These are phyloP conservation scores for Neurospora sp. DNA, from an alignment of 495 filamentous ascomycete species.

Conservation along the genomic window DNA sequence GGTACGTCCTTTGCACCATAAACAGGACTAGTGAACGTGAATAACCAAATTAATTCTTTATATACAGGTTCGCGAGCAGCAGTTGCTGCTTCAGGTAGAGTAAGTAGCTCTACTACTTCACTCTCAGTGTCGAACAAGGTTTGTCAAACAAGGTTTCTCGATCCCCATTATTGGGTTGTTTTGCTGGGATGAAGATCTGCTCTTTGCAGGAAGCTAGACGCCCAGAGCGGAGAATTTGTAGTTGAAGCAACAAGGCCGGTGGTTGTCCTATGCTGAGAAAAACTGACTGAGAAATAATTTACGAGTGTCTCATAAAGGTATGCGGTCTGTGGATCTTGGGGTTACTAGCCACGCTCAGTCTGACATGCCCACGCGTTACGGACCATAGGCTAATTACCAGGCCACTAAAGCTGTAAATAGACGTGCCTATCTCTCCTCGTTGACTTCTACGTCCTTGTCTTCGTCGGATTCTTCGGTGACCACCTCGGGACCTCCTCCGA, in stretches of 20 bases:
- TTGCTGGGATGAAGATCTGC: not conserved
- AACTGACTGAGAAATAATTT: not conserved
- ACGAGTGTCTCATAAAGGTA: not conserved
- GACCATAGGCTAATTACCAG: no score
- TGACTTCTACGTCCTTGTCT: not conserved
- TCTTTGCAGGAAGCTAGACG: not conserved
- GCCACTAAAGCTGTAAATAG: not conserved
- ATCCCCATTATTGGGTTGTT: not conserved
- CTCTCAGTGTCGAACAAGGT: not conserved
- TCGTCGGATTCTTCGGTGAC: not conserved
- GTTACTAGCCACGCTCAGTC: not conserved
- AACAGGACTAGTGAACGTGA: not conserved
- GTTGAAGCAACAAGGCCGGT: not conserved
- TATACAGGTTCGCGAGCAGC: not conserved
- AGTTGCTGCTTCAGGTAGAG: not conserved
- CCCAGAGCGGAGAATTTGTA: not conserved
- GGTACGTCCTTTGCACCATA: not conserved
- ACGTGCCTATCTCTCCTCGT: not conserved
- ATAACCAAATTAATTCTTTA: not conserved
- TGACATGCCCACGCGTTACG: not conserved
- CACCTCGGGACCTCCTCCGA: not conserved
- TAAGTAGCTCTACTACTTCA: not conserved
- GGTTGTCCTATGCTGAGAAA: not conserved
- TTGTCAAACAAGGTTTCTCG: not conserved
- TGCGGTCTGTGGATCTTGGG: not conserved